Percentiles rank a stretch among this genome's conserved stretches.
phyloP scores from a whole-genome alignment of 441 rosid species.

The Hura crepitans region DNA sequence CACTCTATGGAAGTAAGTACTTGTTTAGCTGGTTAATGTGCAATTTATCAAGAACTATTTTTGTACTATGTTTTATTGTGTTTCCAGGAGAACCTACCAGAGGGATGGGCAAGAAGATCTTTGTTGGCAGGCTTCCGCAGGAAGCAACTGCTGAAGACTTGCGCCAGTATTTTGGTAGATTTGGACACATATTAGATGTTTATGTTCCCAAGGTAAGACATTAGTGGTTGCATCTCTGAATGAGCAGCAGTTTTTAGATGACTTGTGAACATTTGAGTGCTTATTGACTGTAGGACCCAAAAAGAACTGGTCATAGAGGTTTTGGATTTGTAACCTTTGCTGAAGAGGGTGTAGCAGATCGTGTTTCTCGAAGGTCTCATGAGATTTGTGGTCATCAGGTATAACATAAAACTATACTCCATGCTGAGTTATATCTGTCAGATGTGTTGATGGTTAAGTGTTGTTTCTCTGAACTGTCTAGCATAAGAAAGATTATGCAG shows the following conservation, averaged over 20 bases:
- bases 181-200: constrained; percentile 79
- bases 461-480: not conserved
- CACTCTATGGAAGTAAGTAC: constrained; percentile 75
- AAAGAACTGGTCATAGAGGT: constrained; percentile 91
- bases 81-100: constrained; percentile 59
- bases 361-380: constrained; percentile 81
- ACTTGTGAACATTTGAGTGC: constrained; percentile 12
- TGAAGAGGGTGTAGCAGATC: constrained; percentile 95
- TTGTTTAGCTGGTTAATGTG: not conserved
- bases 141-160: constrained; percentile 82
- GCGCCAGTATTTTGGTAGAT: constrained; percentile 82
- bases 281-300: constrained; percentile 56
- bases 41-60: not conserved
- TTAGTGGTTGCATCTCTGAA: not conserved
- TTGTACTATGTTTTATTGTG: constrained; percentile 12
- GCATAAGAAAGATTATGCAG: not conserved
- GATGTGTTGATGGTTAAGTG: not conserved
- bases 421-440: not conserved
- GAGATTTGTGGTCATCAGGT: constrained; percentile 98
- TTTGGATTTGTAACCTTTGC: constrained; percentile 93
- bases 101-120: constrained; percentile 83
- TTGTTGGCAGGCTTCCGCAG: constrained; percentile 94
- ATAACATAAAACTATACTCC: constrained; percentile 4
- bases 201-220: constrained; percentile 77
- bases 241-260: not conserved